Evolutionary conservation across 768 basidiomycete genomes (phyloP).

Genomic region (Gyrodon lividus): DNA sequence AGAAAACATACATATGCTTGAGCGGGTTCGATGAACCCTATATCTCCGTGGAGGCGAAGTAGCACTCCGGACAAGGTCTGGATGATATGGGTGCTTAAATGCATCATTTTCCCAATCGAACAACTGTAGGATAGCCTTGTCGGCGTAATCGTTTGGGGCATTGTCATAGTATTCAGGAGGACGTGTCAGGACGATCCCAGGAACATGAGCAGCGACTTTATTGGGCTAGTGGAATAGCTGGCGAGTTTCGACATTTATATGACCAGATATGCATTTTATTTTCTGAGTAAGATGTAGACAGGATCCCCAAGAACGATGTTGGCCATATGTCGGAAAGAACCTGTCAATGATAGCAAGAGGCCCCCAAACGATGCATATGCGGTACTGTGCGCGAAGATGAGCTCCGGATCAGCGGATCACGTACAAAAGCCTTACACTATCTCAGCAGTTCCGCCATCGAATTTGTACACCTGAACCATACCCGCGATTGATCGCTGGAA

Average conservation of each 20-base stretch:
- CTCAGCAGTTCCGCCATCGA: conserved; percentile 82
- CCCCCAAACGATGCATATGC: conserved; percentile 97
- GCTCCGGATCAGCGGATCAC: background rate
- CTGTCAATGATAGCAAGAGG: conserved; percentile 89
- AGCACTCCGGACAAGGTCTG: conserved; percentile 10
- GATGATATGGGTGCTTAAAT: conserved; percentile 7
- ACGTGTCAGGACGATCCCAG: no score
- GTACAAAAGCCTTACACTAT: conserved; percentile 65
- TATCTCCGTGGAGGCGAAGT: conserved; percentile 21
- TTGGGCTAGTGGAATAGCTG: no score
- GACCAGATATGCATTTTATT: conserved; percentile 39
- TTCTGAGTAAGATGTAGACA: conserved; percentile 84
- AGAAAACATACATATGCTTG: conserved; percentile 8
- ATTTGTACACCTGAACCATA: conserved; percentile 81
- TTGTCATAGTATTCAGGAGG: background rate
- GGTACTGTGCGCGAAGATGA: conserved; percentile 51
- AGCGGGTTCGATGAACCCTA: no score
- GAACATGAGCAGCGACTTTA: no score
- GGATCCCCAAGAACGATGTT: conserved; percentile 92
- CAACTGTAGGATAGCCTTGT: conserved; percentile 4
- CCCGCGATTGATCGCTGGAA: conserved; percentile 10
- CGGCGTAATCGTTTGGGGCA: background rate
- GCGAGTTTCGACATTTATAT: background rate
- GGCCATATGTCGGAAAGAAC: conserved; percentile 89
- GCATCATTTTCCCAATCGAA: background rate